Evolutionary conservation across 495 filamentous ascomycete species (phyloP).

Genomic region (Neurospora sp.): DNA sequence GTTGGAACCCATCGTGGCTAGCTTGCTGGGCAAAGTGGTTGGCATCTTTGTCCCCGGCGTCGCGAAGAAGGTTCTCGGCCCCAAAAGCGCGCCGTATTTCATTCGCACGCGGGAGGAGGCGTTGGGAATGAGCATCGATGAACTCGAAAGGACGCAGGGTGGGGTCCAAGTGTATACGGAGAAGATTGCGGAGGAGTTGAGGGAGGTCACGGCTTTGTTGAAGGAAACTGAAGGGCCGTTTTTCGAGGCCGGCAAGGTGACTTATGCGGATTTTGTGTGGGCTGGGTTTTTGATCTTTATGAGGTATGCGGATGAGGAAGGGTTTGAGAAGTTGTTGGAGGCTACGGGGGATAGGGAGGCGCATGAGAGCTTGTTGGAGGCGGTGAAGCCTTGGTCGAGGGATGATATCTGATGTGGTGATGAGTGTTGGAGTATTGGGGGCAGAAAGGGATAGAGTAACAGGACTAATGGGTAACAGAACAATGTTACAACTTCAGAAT

Average conservation of each 20-base stretch:
- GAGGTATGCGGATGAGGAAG: slow-evolving; percentile 19
- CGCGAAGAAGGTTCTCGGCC: slow-evolving; percentile 26
- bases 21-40: slow-evolving; percentile 9
- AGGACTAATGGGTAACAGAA: not conserved
- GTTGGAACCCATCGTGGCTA: slow-evolving; percentile 15
- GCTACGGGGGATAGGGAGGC: slow-evolving; percentile 21
- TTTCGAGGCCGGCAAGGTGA: slow-evolving; percentile 26
- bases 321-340: slow-evolving; percentile 22
- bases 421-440: not conserved
- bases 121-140: slow-evolving; percentile 34
- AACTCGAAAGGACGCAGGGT: slow-evolving; percentile 6
- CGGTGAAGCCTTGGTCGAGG: slow-evolving; percentile 27
- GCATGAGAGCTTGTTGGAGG: slow-evolving; percentile 30
- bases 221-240: slow-evolving; percentile 41
- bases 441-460: not conserved
- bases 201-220: slow-evolving; percentile 36
- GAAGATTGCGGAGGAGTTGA: slow-evolving; percentile 24
- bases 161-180: slow-evolving; percentile 15
- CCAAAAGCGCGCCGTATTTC: slow-evolving; percentile 35
- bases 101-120: slow-evolving; percentile 23
- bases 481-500: not conserved
- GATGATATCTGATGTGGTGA: slow-evolving; percentile 9
- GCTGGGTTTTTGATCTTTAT: slow-evolving; percentile 27
- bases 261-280: slow-evolving; percentile 36
- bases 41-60: slow-evolving; percentile 26